Evolutionary conservation across 352 stramenopile genomes (phyloP), one percentile per base, ranked within the genome.

Genomic region (Phytophthora lateralis): DNA sequence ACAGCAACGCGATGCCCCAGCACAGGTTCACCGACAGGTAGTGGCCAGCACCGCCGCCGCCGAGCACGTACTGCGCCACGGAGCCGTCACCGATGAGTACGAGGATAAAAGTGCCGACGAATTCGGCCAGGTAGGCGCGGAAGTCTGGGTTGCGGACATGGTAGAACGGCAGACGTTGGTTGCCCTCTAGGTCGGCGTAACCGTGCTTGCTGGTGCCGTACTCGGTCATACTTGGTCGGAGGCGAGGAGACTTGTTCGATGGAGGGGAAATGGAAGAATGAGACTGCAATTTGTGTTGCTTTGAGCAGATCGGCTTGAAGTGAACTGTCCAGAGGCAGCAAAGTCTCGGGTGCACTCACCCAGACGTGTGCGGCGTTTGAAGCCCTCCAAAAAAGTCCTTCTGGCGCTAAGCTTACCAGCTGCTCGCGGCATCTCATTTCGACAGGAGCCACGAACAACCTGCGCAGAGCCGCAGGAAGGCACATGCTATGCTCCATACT

Each of bases 101-200:
- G 17, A 91, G 61, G 44, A 88, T 76, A 44, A 91, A 87, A 6
- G 77, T 87, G 21, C 75, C 77, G 17, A 91, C 64, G 56, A 87
- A 88, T 54, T 89, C 81, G 6, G 77, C 79, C 4, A 89, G 53
- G 60, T 79, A 89, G 21, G 80, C 74, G 27, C 79, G 79, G 11
- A 85, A 21, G 42, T 86, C 55, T 15, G 56, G 66, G 44, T 75
- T 76, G 8, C 56, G 53, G 20, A 79, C 60, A 17, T 57, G 45
- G 61, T 67, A 78, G 42, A 73, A 71, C 0, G 70, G 61, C 18
- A 73, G 55, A 29, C 61, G 65, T 4, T 45, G 38, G 45, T 66
- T 71, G 41, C 60, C 53, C 54, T 79, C 71, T 4, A 79, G 51
- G 51, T 79, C 63, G 30, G 54, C 37, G 60, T 74, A 78, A 11